Conservation (phyloP, 1,284 basidiomycete genomes). For the Puccinia horiana region DNA sequence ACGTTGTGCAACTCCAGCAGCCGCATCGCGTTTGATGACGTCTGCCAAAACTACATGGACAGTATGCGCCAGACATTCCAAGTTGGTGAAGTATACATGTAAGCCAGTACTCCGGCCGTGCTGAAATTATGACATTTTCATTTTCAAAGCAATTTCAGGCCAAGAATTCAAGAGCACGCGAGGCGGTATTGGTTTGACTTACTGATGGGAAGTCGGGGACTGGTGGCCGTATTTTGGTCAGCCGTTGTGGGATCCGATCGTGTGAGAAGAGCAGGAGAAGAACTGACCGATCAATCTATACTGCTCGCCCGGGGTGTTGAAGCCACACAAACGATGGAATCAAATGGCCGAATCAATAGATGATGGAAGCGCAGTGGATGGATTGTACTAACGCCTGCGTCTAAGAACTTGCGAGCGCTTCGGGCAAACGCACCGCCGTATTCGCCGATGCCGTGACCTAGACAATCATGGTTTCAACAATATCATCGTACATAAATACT, state of each 20-base stretch:
- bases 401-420: constrained; percentile 36
- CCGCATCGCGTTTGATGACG: constrained; percentile 34
- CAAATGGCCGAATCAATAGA: not conserved
- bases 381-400: constrained; percentile 44
- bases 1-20: constrained; percentile 23
- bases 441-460: constrained; percentile 44
- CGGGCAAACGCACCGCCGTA: constrained; percentile 30
- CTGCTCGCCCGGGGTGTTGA: not conserved
- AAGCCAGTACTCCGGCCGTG: constrained; percentile 49
- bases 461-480: too few species aligned
- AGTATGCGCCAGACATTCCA: constrained; percentile 40
- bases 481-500: too few species aligned
- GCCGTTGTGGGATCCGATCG: not conserved
- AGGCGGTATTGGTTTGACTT: not conserved
- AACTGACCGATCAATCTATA: constrained; percentile 35
- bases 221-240: not conserved
- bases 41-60: constrained; percentile 37
- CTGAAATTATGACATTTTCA: not conserved
- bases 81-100: constrained; percentile 29
- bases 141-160: not conserved
- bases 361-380: not conserved
- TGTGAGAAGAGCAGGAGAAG: not conserved
- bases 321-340: not conserved
- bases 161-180: not conserved
- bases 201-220: constrained; percentile 41